These are phyloP conservation scores for Quaeritorhiza haematococci DNA, from an alignment of 371 early-diverging fungal species.

Conservation along the genomic window DNA sequence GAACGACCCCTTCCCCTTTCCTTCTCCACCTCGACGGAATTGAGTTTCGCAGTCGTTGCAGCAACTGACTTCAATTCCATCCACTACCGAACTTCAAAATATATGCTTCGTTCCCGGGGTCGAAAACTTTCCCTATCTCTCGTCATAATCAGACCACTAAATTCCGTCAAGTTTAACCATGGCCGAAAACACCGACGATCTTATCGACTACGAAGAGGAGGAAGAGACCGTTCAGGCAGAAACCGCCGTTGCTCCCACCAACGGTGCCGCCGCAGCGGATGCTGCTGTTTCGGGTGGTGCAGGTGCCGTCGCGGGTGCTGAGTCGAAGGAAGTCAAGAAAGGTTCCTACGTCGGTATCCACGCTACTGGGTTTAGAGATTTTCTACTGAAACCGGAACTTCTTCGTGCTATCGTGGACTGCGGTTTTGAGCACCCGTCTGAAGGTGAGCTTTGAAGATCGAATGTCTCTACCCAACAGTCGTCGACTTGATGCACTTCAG, in stretches of 20 bases:
- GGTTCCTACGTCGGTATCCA: slow-evolving; percentile 96
- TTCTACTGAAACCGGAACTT: slow-evolving; percentile 93
- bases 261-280: slow-evolving; percentile 23
- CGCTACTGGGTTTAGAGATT: slow-evolving; percentile 98
- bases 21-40: too few relatives aligned
- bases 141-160: too few relatives aligned
- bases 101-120: too few relatives aligned
- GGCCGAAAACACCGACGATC: slow-evolving; percentile 67
- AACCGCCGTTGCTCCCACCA: slow-evolving; percentile 30
- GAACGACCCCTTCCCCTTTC: too few relatives aligned
- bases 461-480: too few relatives aligned
- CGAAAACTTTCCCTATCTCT: too few relatives aligned
- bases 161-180: slow-evolving; percentile 1
- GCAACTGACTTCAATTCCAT: too few relatives aligned
- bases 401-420: slow-evolving; percentile 92
- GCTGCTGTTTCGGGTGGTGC: slow-evolving; percentile 32
- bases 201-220: slow-evolving; percentile 82
- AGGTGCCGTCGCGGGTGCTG: slow-evolving; percentile 43
- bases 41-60: too few relatives aligned
- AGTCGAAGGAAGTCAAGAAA: slow-evolving; percentile 75
- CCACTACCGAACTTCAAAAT: too few relatives aligned
- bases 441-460: too few relatives aligned
- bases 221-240: slow-evolving; percentile 21
- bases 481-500: background rate
- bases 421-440: slow-evolving; percentile 98